Conservation (phyloP, 768 basidiomycete species). For the Pleurotus ostreatus region DNA sequence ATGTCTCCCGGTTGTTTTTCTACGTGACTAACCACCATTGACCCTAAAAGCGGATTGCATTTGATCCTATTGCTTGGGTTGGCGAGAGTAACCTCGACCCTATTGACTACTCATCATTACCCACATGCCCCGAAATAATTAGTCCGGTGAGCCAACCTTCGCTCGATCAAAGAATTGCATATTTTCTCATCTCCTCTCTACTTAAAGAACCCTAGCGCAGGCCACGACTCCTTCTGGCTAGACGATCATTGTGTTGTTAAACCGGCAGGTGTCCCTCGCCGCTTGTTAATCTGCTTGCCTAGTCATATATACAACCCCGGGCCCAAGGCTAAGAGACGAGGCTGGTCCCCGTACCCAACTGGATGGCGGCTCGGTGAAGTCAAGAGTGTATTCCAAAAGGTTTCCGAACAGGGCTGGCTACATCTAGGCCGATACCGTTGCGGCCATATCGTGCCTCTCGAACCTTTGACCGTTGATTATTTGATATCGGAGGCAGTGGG, state of each 20-base stretch:
- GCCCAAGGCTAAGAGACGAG: not conserved
- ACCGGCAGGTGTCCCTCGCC: not conserved
- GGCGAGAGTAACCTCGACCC: not conserved
- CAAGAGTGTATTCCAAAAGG: not conserved
- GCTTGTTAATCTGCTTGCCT: not conserved
- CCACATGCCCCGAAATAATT: not conserved
- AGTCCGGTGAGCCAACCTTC: not conserved
- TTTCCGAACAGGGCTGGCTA: not conserved
- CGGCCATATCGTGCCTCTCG: not conserved
- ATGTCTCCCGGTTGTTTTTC: not conserved
- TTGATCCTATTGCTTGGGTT: not conserved
- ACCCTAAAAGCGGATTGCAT: not conserved
- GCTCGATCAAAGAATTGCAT: not conserved
- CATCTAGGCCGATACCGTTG: not conserved
- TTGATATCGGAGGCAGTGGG: not conserved
- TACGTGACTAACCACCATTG: not conserved
- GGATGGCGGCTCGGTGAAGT: not conserved
- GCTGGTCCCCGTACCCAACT: not conserved
- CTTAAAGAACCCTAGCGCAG: not conserved
- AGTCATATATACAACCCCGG: not conserved
- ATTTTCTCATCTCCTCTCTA: not conserved
- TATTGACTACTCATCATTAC: not conserved
- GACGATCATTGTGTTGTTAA: not conserved
- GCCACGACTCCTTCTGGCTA: not conserved
- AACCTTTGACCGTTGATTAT: not conserved